Evolutionary conservation across 1,139 yeast species (phyloP).

Genomic region (Yamadazyma membranifaciens): DNA sequence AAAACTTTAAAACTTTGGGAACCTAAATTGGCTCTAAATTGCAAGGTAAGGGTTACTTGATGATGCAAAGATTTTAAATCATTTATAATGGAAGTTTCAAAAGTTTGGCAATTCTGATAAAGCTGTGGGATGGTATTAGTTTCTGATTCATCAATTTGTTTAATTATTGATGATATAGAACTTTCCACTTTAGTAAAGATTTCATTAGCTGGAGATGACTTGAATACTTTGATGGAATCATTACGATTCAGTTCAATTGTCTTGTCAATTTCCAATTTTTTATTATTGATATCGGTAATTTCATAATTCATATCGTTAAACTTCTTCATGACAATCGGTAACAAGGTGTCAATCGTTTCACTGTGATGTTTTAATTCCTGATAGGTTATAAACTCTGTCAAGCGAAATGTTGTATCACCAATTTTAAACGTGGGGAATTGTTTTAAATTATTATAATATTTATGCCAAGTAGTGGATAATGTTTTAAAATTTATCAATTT

Average conservation of each 20-base stretch:
- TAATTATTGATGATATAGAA: neutral
- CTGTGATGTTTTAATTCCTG: conserved; percentile 26
- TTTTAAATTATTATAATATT: conserved; percentile 37
- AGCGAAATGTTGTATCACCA: conserved; percentile 12
- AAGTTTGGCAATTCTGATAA: neutral
- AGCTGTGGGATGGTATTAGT: neutral
- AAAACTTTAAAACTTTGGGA: conserved; percentile 26
- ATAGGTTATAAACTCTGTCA: conserved; percentile 26
- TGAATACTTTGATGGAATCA: conserved; percentile 34
- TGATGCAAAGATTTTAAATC: neutral
- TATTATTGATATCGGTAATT: conserved; percentile 26
- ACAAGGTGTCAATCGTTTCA: conserved; percentile 19
- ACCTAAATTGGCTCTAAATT: conserved; percentile 28
- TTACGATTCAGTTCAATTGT: conserved; percentile 33
- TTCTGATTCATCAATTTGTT: neutral
- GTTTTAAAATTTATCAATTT: conserved; percentile 47
- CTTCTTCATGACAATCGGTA: conserved; percentile 33
- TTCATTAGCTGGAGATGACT: conserved; percentile 10
- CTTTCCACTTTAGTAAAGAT: conserved; percentile 1
- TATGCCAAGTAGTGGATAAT: conserved; percentile 48
- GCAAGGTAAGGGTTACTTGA: conserved; percentile 6
- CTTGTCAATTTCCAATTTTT: conserved; percentile 29
- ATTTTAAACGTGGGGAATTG: conserved; percentile 31
- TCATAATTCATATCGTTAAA: conserved; percentile 41
- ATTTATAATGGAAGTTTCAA: neutral